Percentiles rank a stretch among this genome's conserved stretches.
Conservation (phyloP, 495 filamentous ascomycete species). For the Penicillium bialowiezense region DNA sequence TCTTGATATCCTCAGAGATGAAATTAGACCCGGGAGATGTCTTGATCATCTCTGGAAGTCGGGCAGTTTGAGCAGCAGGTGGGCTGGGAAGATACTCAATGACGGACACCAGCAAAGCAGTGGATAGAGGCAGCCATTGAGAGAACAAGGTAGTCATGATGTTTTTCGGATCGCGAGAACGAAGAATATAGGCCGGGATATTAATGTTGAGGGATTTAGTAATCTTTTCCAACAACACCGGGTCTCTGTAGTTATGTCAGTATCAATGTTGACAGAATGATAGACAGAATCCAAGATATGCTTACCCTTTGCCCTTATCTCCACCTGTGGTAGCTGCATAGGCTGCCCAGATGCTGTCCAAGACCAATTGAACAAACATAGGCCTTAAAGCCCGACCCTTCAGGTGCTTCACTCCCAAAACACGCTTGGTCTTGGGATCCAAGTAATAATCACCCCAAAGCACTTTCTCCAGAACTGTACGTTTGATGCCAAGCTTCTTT, state of each 20-base stretch:
- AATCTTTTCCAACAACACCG: constrained; percentile 84
- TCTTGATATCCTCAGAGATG: constrained; percentile 63
- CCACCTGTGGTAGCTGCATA: constrained; percentile 88
- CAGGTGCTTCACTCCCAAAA: constrained; percentile 86
- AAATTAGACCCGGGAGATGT: constrained; percentile 73
- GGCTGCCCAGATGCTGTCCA: constrained; percentile 96
- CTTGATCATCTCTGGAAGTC: constrained; percentile 74
- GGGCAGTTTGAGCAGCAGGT: constrained; percentile 72
- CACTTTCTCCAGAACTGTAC: constrained; percentile 86
- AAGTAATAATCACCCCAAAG: constrained; percentile 97
- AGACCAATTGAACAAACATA: constrained; percentile 95
- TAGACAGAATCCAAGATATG: constrained; percentile 9
- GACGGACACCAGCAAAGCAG: constrained; percentile 86
- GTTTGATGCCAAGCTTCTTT: constrained; percentile 94
- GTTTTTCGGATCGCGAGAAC: constrained; percentile 78
- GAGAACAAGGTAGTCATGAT: constrained; percentile 84
- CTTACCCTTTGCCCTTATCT: constrained; percentile 76
- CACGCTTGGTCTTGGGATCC: constrained; percentile 94
- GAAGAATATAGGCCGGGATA: constrained; percentile 77
- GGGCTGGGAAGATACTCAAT: constrained; percentile 92
- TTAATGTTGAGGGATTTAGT: constrained; percentile 84
- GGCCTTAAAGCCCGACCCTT: constrained; percentile 89
- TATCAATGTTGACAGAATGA: constrained; percentile 8
- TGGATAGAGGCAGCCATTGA: constrained; percentile 90
- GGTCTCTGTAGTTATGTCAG: constrained; percentile 58